Evolutionary conservation across 192 early-diverging fungal genomes (phyloP).

Genomic region (Diversispora epigaea): DNA sequence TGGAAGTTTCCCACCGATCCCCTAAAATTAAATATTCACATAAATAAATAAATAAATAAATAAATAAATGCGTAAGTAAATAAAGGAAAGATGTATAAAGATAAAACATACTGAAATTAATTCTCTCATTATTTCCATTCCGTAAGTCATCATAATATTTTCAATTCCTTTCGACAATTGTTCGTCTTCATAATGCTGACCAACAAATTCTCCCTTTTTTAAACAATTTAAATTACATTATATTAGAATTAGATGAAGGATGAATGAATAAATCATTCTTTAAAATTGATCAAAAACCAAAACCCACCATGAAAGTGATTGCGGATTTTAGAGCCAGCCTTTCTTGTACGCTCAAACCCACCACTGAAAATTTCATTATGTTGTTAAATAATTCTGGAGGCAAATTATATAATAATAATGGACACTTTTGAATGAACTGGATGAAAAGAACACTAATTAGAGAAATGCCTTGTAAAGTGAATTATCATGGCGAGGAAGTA

Average conservation of each 20-base stretch:
- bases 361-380: conserved; percentile 49
- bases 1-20: conserved; percentile 49
- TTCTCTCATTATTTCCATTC: conserved; percentile 41
- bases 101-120: conserved; percentile 39
- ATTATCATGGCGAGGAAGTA: conserved; percentile 27
- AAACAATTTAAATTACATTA: not conserved
- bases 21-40: conserved; percentile 25
- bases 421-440: conserved; percentile 52
- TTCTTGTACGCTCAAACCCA: conserved; percentile 52
- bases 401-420: conserved; percentile 50
- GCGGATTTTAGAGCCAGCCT: conserved; percentile 54
- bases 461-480: not conserved
- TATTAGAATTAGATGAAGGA: not conserved
- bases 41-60: too few relatives aligned
- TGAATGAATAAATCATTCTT: not conserved
- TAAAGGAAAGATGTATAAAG: not conserved
- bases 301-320: conserved; percentile 49
- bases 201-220: conserved; percentile 41
- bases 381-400: conserved; percentile 46
- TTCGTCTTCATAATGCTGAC: conserved; percentile 35
- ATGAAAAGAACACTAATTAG: not conserved
- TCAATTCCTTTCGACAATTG: conserved; percentile 34
- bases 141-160: conserved; percentile 38
- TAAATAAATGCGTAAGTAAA: not conserved
- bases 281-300: not conserved